Base-by-base conservation (phyloP, 2,329 filamentous ascomycete species). In the Zymoseptoria ardabiliae region DNA sequence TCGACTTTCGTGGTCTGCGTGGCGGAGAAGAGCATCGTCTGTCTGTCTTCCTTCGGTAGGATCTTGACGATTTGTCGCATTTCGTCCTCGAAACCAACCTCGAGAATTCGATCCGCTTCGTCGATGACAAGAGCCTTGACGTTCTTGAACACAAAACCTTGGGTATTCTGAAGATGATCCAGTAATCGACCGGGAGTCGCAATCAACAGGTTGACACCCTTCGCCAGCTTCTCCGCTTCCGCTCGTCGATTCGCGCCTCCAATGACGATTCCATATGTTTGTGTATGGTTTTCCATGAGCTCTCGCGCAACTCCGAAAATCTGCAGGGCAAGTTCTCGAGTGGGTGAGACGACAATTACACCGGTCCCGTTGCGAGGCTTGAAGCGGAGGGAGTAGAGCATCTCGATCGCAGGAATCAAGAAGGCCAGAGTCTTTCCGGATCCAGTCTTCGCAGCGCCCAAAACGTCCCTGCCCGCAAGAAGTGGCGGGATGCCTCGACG, bases 1-100 rank as follows among this genome's bases (percentile, higher is more conserved):
- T 97, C 93, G 66, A 99, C 94, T 78, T 99, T 97, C 58, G 93
- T 97, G 2, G 94, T 99, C 76, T 97, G 94, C 4, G 94, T 99
- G 13, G 94, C 94, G 13, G 91, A 97, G 81, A 99, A 99, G n/a
- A 99, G 84, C 87, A 96, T 94, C 0, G 92, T 97, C 76, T 97
- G 93, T 61, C 94, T 82, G 66, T 92, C 85, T 59, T 95, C 87
- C 66, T 88, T 88, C 53, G 92, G 90, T 19, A 97, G 79, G 58
- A 97, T 94, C 81, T 95, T 95, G 75, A 97, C 87, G 67, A 99
- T 96, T 74, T 95, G 88, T 65, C 90, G 84, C 89, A 99, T 96
- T 78, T 99, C 94, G 71, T 97, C 94, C 75, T 99, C 94, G 81
- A 99, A 99, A 69, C 94, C 93, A 63, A 97, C 90, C 77, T 99